Evolutionary conservation across 140 eudicot species (phyloP).

Genomic region (Ambrosia hybrid): DNA sequence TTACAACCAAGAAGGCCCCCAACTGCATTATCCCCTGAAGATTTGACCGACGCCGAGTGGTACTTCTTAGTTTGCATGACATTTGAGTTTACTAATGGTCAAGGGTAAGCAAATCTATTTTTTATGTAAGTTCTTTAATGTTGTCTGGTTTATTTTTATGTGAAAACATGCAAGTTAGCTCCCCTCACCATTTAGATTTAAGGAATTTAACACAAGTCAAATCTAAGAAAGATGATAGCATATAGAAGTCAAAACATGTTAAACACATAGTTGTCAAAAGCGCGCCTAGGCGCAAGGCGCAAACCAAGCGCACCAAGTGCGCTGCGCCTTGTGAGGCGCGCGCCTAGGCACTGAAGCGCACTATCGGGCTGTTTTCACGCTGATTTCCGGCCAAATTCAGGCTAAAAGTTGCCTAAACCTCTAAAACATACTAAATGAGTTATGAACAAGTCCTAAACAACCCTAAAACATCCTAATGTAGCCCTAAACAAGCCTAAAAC

Average conservation of each 20-base stretch:
- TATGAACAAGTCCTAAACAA: too few relatives aligned
- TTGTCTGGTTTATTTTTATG: neutral
- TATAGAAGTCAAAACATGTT: conserved; percentile 5
- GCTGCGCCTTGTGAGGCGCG: too few relatives aligned
- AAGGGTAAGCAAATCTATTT: conserved; percentile 53
- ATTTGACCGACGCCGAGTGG: conserved; percentile 85
- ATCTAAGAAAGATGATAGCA: neutral
- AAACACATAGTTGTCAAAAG: neutral
- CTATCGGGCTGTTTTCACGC: too few relatives aligned
- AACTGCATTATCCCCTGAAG: conserved; percentile 92
- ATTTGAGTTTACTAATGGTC: conserved; percentile 51
- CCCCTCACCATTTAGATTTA: neutral
- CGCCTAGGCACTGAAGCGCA: too few relatives aligned
- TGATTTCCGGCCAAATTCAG: too few relatives aligned
- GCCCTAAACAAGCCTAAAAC: too few relatives aligned
- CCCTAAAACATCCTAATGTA: too few relatives aligned
- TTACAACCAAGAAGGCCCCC: conserved; percentile 64
- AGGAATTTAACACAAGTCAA: conserved; percentile 12
- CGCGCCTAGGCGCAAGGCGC: too few relatives aligned
- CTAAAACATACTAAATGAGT: too few relatives aligned
- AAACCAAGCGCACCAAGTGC: too few relatives aligned
- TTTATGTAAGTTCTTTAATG: neutral
- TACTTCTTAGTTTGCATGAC: conserved; percentile 97
- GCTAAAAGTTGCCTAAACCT: too few relatives aligned
- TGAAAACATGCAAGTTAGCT: neutral